A percentile compares a stretch with the other conserved stretches of the same genome.
Conservation (phyloP, 208 protist species). For the Acanthamoeba sp. region DNA sequence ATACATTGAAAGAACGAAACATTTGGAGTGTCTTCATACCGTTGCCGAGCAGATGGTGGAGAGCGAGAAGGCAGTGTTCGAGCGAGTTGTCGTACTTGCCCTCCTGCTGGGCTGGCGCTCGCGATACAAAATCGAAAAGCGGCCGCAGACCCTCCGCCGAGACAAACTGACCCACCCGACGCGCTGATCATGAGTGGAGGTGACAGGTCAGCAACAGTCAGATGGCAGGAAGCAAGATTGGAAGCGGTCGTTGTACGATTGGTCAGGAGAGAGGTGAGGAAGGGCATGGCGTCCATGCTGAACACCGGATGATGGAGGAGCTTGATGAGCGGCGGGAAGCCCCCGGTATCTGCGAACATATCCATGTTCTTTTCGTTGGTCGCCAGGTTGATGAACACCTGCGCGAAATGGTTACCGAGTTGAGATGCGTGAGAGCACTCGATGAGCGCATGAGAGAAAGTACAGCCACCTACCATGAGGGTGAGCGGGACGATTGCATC, state of each 20-base stretch:
- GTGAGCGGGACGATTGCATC: conserved; percentile 68
- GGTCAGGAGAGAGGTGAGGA: conserved; percentile 48
- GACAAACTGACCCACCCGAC: conserved; percentile 16
- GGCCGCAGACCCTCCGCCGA: conserved; percentile 47
- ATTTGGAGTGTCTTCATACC: background rate
- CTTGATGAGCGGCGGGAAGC: conserved; percentile 53
- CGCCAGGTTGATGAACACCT: conserved; percentile 72
- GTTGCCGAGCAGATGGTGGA: conserved; percentile 19
- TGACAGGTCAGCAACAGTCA: conserved; percentile 7
- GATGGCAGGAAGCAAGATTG: background rate
- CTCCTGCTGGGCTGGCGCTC: background rate
- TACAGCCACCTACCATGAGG: conserved; percentile 10
- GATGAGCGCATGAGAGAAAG: background rate
- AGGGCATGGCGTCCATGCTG: conserved; percentile 66
- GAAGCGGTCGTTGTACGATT: conserved; percentile 55
- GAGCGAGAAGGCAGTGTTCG: conserved; percentile 40
- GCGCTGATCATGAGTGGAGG: background rate
- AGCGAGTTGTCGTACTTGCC: conserved; percentile 49
- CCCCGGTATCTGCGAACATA: background rate
- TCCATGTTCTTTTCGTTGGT: conserved; percentile 69
- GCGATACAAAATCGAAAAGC: conserved; percentile 73
- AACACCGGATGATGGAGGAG: conserved; percentile 66
- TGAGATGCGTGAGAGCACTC: background rate
- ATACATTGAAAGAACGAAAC: no score
- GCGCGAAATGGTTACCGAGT: background rate